A percentile compares a stretch with the other conserved stretches of the same genome.
These are phyloP conservation scores for Cystoderma amianthinum DNA, from an alignment of 768 basidiomycete genomes.

Conservation along the genomic window DNA sequence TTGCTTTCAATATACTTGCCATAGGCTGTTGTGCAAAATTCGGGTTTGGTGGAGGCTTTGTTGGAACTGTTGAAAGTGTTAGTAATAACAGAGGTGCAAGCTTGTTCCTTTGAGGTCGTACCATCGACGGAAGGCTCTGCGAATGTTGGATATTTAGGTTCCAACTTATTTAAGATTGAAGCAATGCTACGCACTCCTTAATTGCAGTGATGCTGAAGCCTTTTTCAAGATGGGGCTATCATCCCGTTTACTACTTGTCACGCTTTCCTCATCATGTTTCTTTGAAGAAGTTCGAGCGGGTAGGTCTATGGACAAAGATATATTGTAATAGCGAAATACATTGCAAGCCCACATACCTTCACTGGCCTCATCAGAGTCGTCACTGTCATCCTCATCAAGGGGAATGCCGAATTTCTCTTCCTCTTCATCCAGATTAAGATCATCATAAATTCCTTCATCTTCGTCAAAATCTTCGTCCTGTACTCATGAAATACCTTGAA, in stretches of 20 bases:
- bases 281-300: constrained; percentile 62
- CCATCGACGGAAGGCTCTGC: constrained; percentile 69
- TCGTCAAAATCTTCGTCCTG: constrained; percentile 98
- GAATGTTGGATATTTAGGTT: constrained; percentile 7
- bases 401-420: constrained; percentile 88
- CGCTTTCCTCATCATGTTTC: constrained; percentile 78
- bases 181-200: constrained; percentile 55
- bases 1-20: constrained; percentile 69
- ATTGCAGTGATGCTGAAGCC: constrained; percentile 48
- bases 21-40: constrained; percentile 79
- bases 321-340: neutral
- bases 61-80: constrained; percentile 12
- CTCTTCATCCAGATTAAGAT: constrained; percentile 94
- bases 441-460: constrained; percentile 96
- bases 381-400: constrained; percentile 71
- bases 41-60: constrained; percentile 74
- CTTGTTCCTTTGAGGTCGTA: constrained; percentile 20
- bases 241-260: constrained; percentile 66
- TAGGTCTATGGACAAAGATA: constrained; percentile 35
- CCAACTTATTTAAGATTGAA: constrained; percentile 3
- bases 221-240: constrained; percentile 82
- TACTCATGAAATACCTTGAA: constrained; percentile 12
- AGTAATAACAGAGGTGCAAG: neutral
- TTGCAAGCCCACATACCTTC: constrained; percentile 45
- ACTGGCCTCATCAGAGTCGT: constrained; percentile 67